phyloP scores from a whole-genome alignment of 208 protist genomes.

The Spongospora subterranea region DNA sequence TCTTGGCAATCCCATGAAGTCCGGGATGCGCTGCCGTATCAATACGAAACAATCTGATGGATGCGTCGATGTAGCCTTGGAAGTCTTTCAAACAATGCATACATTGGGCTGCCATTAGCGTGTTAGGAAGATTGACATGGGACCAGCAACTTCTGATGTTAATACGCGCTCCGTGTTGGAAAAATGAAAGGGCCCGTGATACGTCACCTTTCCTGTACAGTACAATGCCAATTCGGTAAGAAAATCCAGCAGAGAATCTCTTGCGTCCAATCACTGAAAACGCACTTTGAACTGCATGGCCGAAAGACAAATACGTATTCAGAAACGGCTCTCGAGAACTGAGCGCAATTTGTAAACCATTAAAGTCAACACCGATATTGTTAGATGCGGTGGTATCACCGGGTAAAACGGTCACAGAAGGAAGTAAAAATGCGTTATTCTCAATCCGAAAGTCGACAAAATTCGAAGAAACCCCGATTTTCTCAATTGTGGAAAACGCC shows the following conservation, averaged over 20 bases:
- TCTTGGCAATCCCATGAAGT: no score
- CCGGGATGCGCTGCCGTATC: not conserved
- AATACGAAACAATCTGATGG: not conserved
- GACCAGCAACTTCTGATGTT: not conserved
- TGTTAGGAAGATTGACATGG: not conserved
- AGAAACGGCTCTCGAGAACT: not conserved
- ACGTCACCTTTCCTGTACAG: not conserved
- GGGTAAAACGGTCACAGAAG: not conserved
- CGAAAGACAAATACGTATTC: not conserved
- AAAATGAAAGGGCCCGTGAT: not conserved
- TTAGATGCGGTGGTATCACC: not conserved
- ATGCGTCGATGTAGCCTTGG: not conserved
- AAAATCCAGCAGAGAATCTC: not conserved
- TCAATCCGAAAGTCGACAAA: constrained; percentile 10
- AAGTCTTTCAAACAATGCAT: not conserved
- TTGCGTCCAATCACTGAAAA: not conserved
- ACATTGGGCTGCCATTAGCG: not conserved
- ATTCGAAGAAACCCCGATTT: not conserved
- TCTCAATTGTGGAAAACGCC: not conserved
- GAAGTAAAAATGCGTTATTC: not conserved
- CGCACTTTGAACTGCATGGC: not conserved
- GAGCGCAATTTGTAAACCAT: not conserved
- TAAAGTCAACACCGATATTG: not conserved
- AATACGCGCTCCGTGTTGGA: not conserved
- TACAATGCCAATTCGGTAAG: not conserved